Evolutionary conservation across 352 stramenopile genomes (phyloP).

Genomic region (Globisporangium orthogonon): DNA sequence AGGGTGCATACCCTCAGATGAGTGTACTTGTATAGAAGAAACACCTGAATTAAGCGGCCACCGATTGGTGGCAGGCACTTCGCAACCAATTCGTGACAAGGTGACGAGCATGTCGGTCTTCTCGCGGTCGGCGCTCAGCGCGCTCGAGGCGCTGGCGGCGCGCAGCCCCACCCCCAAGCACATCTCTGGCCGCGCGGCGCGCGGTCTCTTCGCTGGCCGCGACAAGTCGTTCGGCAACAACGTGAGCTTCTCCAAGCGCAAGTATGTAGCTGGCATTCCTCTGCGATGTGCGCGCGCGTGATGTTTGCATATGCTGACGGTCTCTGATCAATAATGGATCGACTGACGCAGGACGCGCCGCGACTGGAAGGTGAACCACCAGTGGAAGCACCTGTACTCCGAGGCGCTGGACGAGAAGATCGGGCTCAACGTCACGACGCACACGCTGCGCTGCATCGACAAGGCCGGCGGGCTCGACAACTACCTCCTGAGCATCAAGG

Average conservation of each 20-base stretch:
- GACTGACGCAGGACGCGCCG: conserved; percentile 56
- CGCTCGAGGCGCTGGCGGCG: conserved; percentile 56
- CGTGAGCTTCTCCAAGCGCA: conserved; percentile 91
- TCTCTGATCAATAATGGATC: background rate
- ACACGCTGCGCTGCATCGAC: conserved; percentile 91
- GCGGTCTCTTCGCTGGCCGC: conserved; percentile 91
- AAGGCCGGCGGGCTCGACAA: conserved; percentile 92
- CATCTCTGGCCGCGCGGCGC: conserved; percentile 65
- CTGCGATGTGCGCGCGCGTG: background rate
- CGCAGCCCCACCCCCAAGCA: conserved; percentile 50
- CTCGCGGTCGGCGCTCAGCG: conserved; percentile 34
- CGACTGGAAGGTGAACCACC: conserved; percentile 93
- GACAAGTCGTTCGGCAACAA: conserved; percentile 95
- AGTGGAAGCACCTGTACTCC: conserved; percentile 84
- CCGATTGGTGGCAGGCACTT: background rate
- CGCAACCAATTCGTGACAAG: background rate
- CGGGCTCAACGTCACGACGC: conserved; percentile 89
- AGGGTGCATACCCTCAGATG: background rate
- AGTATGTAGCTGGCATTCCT: conserved; percentile 23
- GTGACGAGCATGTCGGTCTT: conserved; percentile 25
- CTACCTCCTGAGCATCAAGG: conserved; percentile 90
- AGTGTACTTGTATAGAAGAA: background rate
- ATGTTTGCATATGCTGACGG: background rate
- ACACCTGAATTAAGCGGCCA: background rate
- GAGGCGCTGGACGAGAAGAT: conserved; percentile 92